Conservation (phyloP, 1,284 basidiomycete genomes). For the Exobasidium rhododendri region DNA sequence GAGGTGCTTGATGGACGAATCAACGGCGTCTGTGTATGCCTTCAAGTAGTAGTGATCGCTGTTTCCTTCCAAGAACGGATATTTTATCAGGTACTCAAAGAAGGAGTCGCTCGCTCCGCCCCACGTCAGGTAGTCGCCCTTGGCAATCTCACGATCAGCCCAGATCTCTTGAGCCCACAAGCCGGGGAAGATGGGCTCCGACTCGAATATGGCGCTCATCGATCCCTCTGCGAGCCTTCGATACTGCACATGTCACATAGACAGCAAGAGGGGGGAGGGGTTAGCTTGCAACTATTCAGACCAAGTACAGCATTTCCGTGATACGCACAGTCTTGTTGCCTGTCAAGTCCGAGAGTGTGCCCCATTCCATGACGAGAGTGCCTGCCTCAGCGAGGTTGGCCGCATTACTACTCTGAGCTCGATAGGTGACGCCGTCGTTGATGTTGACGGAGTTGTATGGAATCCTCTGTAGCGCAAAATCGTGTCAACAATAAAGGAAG, state of each 20-base stretch:
- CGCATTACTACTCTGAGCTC: constrained; percentile 12
- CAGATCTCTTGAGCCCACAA: constrained; percentile 6
- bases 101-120: not conserved
- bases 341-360: constrained; percentile 32
- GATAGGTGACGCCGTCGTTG: constrained; percentile 15
- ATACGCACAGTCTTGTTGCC: constrained; percentile 29
- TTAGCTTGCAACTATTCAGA: no score
- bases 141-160: not conserved
- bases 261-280: no score
- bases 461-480: no score
- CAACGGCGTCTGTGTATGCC: constrained; percentile 31
- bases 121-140: constrained; percentile 1
- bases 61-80: constrained; percentile 30
- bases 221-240: not conserved
- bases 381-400: constrained; percentile 37
- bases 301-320: no score
- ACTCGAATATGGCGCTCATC: not conserved
- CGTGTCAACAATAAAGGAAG: no score
- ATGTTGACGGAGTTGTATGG: constrained; percentile 28
- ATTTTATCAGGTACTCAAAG: constrained; percentile 39
- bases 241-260: no score
- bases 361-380: constrained; percentile 40
- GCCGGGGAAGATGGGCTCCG: constrained; percentile 1
- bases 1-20: constrained; percentile 32
- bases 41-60: constrained; percentile 22